Evolutionary conservation across 805 yeast species (phyloP).

Genomic region (Spathaspora sp.): DNA sequence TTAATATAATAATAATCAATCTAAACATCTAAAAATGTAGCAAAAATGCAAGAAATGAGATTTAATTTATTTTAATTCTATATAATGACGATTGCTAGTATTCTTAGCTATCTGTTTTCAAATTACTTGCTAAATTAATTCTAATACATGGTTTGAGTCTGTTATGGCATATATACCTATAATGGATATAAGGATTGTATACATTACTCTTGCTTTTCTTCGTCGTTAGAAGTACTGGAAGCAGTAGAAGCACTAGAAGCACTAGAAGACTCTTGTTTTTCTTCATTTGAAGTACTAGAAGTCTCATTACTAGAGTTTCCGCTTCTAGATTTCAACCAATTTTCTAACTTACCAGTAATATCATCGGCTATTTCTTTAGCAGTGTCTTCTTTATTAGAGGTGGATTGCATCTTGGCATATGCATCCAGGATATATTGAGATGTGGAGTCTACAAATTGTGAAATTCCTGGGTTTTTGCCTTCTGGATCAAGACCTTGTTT

Average conservation of each 20-base stretch:
- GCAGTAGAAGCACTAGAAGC: background rate
- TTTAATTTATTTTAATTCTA: background rate
- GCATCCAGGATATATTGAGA: slow-evolving; percentile 23
- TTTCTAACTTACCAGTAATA: slow-evolving; percentile 21
- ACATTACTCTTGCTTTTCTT: slow-evolving; percentile 18
- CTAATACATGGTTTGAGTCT: slow-evolving; percentile 46
- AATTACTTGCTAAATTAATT: slow-evolving; percentile 29
- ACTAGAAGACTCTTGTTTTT: too few species aligned
- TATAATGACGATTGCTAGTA: background rate
- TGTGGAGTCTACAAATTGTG: slow-evolving; percentile 23
- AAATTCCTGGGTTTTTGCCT: slow-evolving; percentile 23
- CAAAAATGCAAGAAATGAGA: background rate
- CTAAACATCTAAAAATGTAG: background rate
- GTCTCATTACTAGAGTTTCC: background rate
- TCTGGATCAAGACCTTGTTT: slow-evolving; percentile 22
- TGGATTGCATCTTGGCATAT: slow-evolving; percentile 24
- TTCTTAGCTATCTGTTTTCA: background rate
- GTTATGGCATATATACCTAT: slow-evolving; percentile 26
- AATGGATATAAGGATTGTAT: slow-evolving; percentile 45
- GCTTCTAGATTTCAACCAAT: slow-evolving; percentile 20
- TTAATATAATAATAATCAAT: background rate
- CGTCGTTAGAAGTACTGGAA: background rate
- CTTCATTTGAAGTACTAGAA: too few species aligned
- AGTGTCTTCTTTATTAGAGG: slow-evolving; percentile 30
- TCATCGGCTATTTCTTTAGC: slow-evolving; percentile 35